phyloP scores from a whole-genome alignment of 176 grass and related monocot species.

The Cenchrus fungigraminus region DNA sequence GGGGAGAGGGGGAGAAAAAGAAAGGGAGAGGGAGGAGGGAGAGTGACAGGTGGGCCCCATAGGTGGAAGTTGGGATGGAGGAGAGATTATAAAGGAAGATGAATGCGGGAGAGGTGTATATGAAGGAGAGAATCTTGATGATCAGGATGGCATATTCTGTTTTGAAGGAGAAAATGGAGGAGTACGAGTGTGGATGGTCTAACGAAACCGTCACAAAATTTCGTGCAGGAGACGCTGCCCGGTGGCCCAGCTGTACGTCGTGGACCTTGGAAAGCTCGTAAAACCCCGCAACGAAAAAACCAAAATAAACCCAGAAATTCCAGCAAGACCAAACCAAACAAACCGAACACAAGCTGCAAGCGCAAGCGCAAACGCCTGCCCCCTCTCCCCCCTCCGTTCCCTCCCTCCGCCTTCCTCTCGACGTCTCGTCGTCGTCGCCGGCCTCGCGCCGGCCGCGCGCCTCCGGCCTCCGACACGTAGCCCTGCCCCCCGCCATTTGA shows the following conservation, averaged over 20 bases:
- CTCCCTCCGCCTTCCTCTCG: conserved; percentile 24
- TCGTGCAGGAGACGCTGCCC: conserved; percentile 31
- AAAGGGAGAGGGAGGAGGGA: too few species aligned
- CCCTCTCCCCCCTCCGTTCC: neutral
- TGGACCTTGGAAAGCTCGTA: conserved; percentile 43
- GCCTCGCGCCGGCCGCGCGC: conserved; percentile 4
- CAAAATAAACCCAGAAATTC: conserved; percentile 29
- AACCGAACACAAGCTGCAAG: conserved; percentile 3
- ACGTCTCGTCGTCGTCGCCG: neutral
- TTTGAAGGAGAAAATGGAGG: too few species aligned
- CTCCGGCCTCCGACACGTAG: conserved; percentile 32
- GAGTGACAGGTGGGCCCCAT: too few species aligned
- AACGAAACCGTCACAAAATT: conserved; percentile 2
- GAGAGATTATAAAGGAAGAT: too few species aligned
- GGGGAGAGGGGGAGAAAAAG: too few species aligned
- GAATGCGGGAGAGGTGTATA: too few species aligned
- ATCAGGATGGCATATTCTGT: too few species aligned
- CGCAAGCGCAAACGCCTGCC: conserved; percentile 16
- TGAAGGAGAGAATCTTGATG: too few species aligned
- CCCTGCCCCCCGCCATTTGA: conserved; percentile 40
- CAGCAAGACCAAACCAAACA: conserved; percentile 14
- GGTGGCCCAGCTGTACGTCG: conserved; percentile 33
- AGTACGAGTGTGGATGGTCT: too few species aligned
- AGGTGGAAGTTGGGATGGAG: too few species aligned
- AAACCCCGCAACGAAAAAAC: conserved; percentile 48